Conservation (phyloP, 2,329 filamentous ascomycete genomes). For the Colletotrichum karsti region DNA sequence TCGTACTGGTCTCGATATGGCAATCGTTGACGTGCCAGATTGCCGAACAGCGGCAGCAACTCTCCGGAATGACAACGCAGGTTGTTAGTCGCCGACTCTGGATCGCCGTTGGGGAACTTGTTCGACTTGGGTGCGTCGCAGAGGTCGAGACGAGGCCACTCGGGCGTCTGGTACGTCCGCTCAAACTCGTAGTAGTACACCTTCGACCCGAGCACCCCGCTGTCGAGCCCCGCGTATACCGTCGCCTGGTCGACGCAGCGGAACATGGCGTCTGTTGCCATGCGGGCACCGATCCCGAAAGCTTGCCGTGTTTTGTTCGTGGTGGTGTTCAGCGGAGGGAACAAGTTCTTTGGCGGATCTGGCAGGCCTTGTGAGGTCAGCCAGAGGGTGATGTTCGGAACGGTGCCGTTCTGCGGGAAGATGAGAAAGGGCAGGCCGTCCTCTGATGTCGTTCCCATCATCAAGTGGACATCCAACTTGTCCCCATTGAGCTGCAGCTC, state of each 20-base stretch:
- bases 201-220: conserved; percentile 50
- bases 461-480: conserved; percentile 58
- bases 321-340: conserved; percentile 55
- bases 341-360: conserved; percentile 48
- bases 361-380: conserved; percentile 41
- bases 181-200: conserved; percentile 70
- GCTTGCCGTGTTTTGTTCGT: conserved; percentile 60
- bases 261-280: conserved; percentile 67
- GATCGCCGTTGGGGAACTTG: conserved; percentile 49
- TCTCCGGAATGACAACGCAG: conserved; percentile 60
- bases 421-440: conserved; percentile 64
- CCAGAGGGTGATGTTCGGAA: conserved; percentile 45
- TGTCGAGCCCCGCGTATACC: conserved; percentile 55
- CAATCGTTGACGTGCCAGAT: conserved; percentile 38
- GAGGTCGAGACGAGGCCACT: conserved; percentile 61
- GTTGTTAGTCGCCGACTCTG: conserved; percentile 41
- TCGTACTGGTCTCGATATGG: conserved; percentile 47
- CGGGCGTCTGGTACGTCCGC: conserved; percentile 60
- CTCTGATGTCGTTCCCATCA: conserved; percentile 63
- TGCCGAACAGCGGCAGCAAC: conserved; percentile 52
- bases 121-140: conserved; percentile 47
- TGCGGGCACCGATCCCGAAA: conserved; percentile 62
- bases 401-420: conserved; percentile 38
- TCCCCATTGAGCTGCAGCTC: conserved; percentile 55
- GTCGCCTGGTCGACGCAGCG: conserved; percentile 69